A percentile compares a stretch with the other conserved stretches of the same genome.
These are phyloP conservation scores for Hygrocybe coccinea DNA, from an alignment of 768 basidiomycete genomes.

Conservation along the genomic window DNA sequence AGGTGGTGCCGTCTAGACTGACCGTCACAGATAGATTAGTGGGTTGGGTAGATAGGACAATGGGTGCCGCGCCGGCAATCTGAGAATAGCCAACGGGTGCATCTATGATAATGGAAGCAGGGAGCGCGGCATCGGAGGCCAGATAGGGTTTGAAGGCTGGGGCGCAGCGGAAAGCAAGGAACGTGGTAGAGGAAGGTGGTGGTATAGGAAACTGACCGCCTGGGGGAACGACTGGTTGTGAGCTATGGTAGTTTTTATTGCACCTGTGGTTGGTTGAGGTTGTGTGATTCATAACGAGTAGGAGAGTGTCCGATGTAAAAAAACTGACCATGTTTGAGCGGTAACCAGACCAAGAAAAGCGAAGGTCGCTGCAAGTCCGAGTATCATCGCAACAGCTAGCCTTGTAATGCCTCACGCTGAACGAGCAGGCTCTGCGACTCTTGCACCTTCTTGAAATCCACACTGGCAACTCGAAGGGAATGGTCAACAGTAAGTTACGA, in stretches of 20 bases:
- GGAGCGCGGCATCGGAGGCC: conserved; percentile 33
- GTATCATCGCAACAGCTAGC: too few species aligned
- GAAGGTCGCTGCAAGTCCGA: too few species aligned
- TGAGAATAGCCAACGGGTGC: conserved; percentile 44
- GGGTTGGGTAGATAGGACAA: conserved; percentile 29
- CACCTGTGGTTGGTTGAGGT: conserved; percentile 38
- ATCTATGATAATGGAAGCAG: conserved; percentile 40
- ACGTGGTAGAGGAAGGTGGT: conserved; percentile 33
- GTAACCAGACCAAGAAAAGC: too few species aligned
- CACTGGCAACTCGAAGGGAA: too few species aligned
- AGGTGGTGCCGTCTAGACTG: conserved; percentile 23
- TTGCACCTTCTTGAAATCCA: too few species aligned
- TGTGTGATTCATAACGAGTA: too few species aligned
- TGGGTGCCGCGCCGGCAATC: conserved; percentile 44
- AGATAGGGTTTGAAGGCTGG: conserved; percentile 59
- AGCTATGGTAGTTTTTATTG: conserved; percentile 50
- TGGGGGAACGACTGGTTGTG: conserved; percentile 38
- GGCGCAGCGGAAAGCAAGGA: conserved; percentile 54
- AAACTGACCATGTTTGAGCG: too few species aligned
- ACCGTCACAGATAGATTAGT: conserved; percentile 40
- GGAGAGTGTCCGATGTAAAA: too few species aligned
- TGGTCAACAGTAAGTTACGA: too few species aligned
- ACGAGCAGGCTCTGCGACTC: too few species aligned
- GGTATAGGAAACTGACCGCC: conserved; percentile 48
- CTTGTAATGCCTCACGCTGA: too few species aligned